Evolutionary conservation across 306 rosid species (phyloP).

Genomic region (Ochetophila trinervis): DNA sequence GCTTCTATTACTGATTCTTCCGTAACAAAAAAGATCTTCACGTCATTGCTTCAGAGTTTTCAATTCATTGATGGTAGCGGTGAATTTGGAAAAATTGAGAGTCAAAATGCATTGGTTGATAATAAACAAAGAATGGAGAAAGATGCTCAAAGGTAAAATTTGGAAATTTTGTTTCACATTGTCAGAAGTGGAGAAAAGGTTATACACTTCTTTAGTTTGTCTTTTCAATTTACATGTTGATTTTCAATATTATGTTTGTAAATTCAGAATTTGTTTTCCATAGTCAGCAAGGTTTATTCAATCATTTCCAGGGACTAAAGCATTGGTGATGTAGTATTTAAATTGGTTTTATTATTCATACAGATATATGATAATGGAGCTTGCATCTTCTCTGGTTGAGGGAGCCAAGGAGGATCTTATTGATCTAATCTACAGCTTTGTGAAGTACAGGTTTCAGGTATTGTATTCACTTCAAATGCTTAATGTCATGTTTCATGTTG

Average conservation of each 20-base stretch:
- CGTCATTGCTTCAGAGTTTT: constrained; percentile 53
- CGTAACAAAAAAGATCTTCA: constrained; percentile 43
- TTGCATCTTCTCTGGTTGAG: constrained; percentile 66
- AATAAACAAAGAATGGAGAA: constrained; percentile 40
- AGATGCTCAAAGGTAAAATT: constrained; percentile 52
- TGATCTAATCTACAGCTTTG: constrained; percentile 58
- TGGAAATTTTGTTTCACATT: not conserved
- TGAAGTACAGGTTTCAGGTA: constrained; percentile 64
- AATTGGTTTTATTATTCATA: constrained; percentile 20
- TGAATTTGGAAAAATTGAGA: constrained; percentile 35
- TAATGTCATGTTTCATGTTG: constrained; percentile 7
- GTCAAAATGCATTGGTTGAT: constrained; percentile 22
- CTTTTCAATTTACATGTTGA: not conserved
- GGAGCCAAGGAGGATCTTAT: constrained; percentile 73
- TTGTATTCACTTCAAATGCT: constrained; percentile 15
- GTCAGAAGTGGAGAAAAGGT: not conserved
- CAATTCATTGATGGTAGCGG: constrained; percentile 40
- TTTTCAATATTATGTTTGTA: not conserved
- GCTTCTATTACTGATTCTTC: constrained; percentile 79
- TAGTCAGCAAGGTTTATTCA: not conserved
- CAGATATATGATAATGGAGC: constrained; percentile 67
- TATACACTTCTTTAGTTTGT: constrained; percentile 5
- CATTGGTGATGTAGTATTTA: constrained; percentile 10
- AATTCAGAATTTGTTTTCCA: too few relatives aligned
- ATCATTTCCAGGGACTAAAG: constrained; percentile 4